Evolutionary conservation across 768 basidiomycete genomes (phyloP), one percentile per base, ranked within the genome.

Genomic region (Macrolepiota fuliginosa): DNA sequence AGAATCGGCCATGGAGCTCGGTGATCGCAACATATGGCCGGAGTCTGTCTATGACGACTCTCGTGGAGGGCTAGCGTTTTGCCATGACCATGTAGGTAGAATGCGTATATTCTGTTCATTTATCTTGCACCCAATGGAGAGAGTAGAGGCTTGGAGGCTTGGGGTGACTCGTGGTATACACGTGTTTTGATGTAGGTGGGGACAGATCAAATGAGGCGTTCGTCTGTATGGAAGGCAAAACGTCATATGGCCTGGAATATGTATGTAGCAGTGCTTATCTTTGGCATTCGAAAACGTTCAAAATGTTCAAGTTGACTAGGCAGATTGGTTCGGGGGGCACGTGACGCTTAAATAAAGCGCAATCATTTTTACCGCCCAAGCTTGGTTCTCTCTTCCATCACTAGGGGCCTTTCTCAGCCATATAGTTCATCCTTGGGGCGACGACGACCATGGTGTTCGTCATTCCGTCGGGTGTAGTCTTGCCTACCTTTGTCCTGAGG

Each of bases 401-500:
- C 46, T 40, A 15, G 50, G 45, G 49, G 50, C n/a, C 53, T 45
- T 45, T 55, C 35, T 54, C 39, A 54, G 46, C 45, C 53, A 11
- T 37, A 19, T 24, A 36, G 24, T 50, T 56, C 58, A 37, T 45
- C 27, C 27, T 24, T 25, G 46, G 61, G 70, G 69, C 68, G 68
- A 66, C 67, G 72, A 67, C 68, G 67, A 62, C 66, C 52, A 73
- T 72, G 67, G 66, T 70, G 65, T 67, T 64, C 59, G 64, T 61
- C 66, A 59, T 62, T 54, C 57, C 55, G 62, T 61, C 57, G 55
- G 61, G 62, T 40, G 36, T 63, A 15, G 24, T 55, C 22, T 57
- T 72, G 27, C 72, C 85, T 54, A 76, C 88, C 61, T 81, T 87
- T 64, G 73, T 80, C 61, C 73, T 90, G 54, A 83, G 90, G 65